A percentile compares a stretch with the other conserved stretches of the same genome.
phyloP scores from a whole-genome alignment of 2,329 filamentous ascomycete species.

The Akanthomyces dipterigenus region DNA sequence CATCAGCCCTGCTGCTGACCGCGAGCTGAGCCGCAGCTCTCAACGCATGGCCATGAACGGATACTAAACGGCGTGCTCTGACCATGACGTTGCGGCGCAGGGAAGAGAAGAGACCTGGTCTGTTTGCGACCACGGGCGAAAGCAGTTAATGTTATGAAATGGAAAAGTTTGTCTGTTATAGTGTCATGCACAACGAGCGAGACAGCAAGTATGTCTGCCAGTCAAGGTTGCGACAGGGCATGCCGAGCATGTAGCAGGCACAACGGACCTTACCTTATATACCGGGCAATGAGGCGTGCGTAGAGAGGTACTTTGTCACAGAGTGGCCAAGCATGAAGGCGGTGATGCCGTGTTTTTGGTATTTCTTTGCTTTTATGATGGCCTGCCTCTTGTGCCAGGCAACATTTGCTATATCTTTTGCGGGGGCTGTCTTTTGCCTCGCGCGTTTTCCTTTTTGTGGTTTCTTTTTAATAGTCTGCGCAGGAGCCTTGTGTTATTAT shows the following conservation, averaged over 20 bases:
- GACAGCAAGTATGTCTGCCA: not conserved
- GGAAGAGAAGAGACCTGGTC: not conserved
- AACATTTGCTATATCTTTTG: conserved; percentile 8
- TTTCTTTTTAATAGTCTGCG: conserved; percentile 12
- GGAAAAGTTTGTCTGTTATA: conserved; percentile 8
- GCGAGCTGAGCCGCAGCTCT: conserved; percentile 93
- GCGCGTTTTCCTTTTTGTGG: conserved; percentile 7
- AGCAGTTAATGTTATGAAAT: conserved; percentile 8
- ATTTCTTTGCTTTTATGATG: conserved; percentile 3
- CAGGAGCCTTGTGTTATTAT: conserved; percentile 12
- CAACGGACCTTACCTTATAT: conserved; percentile 1
- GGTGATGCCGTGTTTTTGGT: not conserved
- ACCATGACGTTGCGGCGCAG: not conserved
- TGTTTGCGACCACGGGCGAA: not conserved
- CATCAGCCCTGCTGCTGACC: conserved; percentile 90
- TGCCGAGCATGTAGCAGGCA: not conserved
- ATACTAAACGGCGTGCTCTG: conserved; percentile 57
- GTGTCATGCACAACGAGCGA: conserved; percentile 5
- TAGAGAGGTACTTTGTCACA: not conserved
- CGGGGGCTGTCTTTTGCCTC: conserved; percentile 1
- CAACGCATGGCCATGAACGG: conserved; percentile 99
- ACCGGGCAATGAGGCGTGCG: not conserved
- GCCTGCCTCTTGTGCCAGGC: not conserved
- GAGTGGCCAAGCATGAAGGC: not conserved
- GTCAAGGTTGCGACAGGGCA: not conserved